Conservation (phyloP, 768 basidiomycete genomes). For the Leccinum fibrillosum region DNA sequence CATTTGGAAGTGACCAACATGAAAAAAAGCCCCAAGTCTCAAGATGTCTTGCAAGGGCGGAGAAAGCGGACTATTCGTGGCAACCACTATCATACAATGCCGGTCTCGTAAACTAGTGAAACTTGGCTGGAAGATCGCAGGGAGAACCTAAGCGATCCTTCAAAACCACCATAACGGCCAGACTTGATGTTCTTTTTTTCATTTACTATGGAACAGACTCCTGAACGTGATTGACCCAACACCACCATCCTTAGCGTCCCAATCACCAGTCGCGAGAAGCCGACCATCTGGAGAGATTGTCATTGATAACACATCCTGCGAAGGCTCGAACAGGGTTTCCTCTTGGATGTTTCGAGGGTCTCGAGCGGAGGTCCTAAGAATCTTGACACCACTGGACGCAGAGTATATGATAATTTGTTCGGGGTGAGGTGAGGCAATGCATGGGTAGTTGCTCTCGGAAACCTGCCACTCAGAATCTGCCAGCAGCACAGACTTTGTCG, state of each 20-base stretch:
- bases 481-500: background rate
- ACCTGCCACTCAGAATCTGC: background rate
- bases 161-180: background rate
- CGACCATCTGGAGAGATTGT: background rate
- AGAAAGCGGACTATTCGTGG: background rate
- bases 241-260: conserved; percentile 4
- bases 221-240: background rate
- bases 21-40: background rate
- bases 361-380: background rate
- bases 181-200: background rate
- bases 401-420: conserved; percentile 1
- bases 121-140: too few relatives aligned
- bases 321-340: background rate
- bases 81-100: background rate
- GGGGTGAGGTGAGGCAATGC: conserved; percentile 6
- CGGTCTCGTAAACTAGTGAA: background rate
- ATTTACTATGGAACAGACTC: background rate
- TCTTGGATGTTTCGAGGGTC: background rate
- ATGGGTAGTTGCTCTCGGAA: conserved; percentile 4
- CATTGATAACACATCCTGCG: conserved; percentile 7
- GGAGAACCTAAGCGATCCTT: background rate
- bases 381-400: background rate
- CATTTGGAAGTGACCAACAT: background rate
- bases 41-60: background rate
- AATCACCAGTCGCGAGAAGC: conserved; percentile 3